Conservation (phyloP, 129 eudicot species). For the Erigeron canadensis region DNA sequence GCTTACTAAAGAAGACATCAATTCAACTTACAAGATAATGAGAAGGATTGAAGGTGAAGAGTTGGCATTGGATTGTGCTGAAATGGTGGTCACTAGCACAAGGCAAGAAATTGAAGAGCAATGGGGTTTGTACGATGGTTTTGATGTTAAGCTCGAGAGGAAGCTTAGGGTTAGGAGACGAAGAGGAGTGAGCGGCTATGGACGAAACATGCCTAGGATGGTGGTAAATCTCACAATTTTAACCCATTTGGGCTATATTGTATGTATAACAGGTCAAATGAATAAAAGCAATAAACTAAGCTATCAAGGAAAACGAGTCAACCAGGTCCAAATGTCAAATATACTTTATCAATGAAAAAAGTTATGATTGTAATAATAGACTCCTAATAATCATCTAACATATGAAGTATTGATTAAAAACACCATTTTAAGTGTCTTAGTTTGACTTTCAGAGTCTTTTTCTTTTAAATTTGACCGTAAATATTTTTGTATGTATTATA, state of each 20-base stretch:
- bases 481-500: too few species aligned
- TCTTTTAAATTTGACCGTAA: too few species aligned
- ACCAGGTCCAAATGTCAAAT: background rate
- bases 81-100: conserved; percentile 85
- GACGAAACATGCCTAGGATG: conserved; percentile 83
- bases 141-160: conserved; percentile 72
- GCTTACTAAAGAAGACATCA: conserved; percentile 63
- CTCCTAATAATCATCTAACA: background rate
- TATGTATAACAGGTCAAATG: background rate
- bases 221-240: conserved; percentile 44
- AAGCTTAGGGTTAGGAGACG: conserved; percentile 65
- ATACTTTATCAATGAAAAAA: background rate
- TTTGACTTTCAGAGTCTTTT: too few species aligned
- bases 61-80: conserved; percentile 72
- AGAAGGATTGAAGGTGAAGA: conserved; percentile 90
- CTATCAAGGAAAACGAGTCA: background rate
- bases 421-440: too few species aligned
- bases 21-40: conserved; percentile 73
- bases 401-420: background rate
- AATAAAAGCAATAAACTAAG: background rate
- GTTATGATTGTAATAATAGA: background rate
- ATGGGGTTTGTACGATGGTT: conserved; percentile 90
- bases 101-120: conserved; percentile 88
- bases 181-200: conserved; percentile 70
- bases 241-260: background rate